Percentiles rank a stretch among this genome's conserved stretches.
Evolutionary conservation across 805 yeast genomes (phyloP).

Genomic region (Maudiozyma bulderi): DNA sequence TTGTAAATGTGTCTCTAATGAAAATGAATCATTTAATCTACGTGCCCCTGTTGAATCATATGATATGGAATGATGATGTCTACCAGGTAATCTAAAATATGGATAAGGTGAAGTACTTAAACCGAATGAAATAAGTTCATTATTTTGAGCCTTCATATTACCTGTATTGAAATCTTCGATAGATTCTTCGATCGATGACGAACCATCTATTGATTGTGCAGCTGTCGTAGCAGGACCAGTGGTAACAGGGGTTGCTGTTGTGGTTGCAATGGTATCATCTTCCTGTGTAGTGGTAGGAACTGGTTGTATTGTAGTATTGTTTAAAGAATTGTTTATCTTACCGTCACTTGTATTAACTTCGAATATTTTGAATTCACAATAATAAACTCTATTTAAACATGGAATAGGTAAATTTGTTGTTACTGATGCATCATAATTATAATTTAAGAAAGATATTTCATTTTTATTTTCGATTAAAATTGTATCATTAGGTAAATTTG

Average conservation of each 20-base stretch:
- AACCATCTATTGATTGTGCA: not conserved
- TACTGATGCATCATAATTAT: conserved; percentile 52
- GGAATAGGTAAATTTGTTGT: conserved; percentile 85
- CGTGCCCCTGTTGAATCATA: conserved; percentile 81
- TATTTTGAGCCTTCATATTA: conserved; percentile 6
- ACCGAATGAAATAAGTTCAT: conserved; percentile 62
- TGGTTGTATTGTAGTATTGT: not conserved
- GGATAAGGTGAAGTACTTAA: conserved; percentile 85
- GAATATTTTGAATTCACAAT: conserved; percentile 79
- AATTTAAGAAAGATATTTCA: conserved; percentile 48
- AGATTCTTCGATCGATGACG: not conserved
- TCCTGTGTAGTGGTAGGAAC: not conserved
- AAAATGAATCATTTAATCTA: conserved; percentile 70
- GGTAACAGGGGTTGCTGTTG: too few species aligned
- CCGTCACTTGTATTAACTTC: conserved; percentile 37
- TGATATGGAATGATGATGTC: conserved; percentile 75
- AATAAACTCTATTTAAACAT: conserved; percentile 69
- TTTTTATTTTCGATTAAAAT: conserved; percentile 55
- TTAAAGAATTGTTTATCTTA: not conserved
- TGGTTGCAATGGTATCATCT: not conserved
- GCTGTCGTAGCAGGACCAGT: too few species aligned
- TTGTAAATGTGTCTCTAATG: conserved; percentile 35
- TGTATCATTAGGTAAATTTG: conserved; percentile 45
- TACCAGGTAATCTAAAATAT: conserved; percentile 84
- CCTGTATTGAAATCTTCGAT: not conserved